phyloP scores from a whole-genome alignment of 164 flowering plant species.

The Nymphaea thermarum region DNA sequence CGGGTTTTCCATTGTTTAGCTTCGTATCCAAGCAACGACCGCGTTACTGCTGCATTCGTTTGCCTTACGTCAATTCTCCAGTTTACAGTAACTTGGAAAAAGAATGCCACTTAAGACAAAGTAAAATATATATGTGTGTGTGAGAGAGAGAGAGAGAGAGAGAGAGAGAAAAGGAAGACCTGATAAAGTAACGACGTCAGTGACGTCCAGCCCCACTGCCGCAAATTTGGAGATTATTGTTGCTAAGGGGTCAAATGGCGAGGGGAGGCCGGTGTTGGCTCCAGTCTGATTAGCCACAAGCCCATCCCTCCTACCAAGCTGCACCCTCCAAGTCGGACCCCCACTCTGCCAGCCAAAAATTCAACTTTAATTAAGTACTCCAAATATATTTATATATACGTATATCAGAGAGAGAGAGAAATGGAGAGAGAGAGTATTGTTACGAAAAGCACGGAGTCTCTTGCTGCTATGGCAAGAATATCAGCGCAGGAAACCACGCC shows the following conservation, averaged over 20 bases:
- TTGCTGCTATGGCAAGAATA: slow-evolving; percentile 63
- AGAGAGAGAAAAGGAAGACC: slow-evolving; percentile 21
- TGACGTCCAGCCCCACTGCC: slow-evolving; percentile 41
- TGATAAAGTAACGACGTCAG: slow-evolving; percentile 66
- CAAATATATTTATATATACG: too few species aligned
- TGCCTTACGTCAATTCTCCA: too few species aligned
- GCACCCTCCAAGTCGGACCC: slow-evolving; percentile 62
- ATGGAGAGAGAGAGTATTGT: background rate
- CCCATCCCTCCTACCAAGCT: slow-evolving; percentile 70
- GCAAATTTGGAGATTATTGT: slow-evolving; percentile 36
- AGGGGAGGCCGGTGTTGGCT: slow-evolving; percentile 41
- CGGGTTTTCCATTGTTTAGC: too few species aligned
- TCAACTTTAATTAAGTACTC: background rate
- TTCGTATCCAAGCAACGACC: too few species aligned
- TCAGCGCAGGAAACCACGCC: slow-evolving; percentile 88
- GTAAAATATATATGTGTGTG: background rate
- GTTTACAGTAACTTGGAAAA: too few species aligned
- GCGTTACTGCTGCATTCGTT: too few species aligned
- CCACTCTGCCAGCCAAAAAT: slow-evolving; percentile 39
- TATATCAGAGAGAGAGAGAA: too few species aligned
- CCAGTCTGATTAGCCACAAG: slow-evolving; percentile 40
- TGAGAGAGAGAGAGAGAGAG: background rate
- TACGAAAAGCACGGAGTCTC: slow-evolving; percentile 56
- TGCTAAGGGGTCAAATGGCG: slow-evolving; percentile 36
- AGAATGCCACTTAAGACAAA: too few species aligned